phyloP scores from a whole-genome alignment of 345 rosid species.

The Raphanus raphanistrum region DNA sequence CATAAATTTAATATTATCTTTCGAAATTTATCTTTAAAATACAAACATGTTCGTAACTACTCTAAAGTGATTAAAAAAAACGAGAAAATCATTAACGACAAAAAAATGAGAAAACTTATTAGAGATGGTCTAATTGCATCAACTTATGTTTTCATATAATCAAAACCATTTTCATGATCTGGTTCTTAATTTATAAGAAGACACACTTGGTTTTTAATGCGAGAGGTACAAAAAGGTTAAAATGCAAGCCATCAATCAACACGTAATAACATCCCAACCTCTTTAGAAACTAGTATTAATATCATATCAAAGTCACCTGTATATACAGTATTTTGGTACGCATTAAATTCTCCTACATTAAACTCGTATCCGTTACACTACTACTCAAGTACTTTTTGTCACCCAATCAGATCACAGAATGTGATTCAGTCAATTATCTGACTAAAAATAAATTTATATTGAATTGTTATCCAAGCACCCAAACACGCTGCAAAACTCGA shows the following conservation, averaged over 20 bases:
- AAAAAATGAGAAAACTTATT: too few relatives aligned
- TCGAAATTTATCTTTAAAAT: too few relatives aligned
- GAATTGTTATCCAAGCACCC: constrained; percentile 11
- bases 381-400: not conserved
- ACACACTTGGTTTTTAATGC: not conserved
- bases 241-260: not conserved
- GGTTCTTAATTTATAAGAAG: not conserved
- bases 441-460: not conserved
- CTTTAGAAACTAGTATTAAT: not conserved
- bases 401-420: not conserved
- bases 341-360: not conserved
- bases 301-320: too few relatives aligned
- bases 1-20: too few relatives aligned
- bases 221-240: not conserved
- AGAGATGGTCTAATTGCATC: not conserved
- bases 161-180: not conserved
- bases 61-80: too few relatives aligned
- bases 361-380: not conserved
- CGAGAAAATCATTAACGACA: too few relatives aligned
- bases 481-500: constrained; percentile 18
- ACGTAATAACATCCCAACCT: not conserved
- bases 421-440: not conserved
- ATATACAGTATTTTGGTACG: not conserved
- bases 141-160: not conserved
- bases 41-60: too few relatives aligned